These are phyloP conservation scores for Cercis canadensis DNA, from an alignment of 306 rosid species.

Conservation along the genomic window DNA sequence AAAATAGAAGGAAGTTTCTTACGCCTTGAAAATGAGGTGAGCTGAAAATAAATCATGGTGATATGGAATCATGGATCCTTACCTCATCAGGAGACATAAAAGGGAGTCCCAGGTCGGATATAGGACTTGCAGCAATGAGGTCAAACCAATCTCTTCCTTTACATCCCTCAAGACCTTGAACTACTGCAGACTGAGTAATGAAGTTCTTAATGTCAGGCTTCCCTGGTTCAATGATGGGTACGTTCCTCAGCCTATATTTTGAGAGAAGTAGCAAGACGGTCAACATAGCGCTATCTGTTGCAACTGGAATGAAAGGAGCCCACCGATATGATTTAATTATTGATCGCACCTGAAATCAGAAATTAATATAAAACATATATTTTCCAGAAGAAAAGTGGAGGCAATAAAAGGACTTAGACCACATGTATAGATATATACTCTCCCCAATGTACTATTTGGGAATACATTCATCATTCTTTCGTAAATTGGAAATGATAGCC, in stretches of 20 bases:
- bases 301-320: conserved; percentile 84
- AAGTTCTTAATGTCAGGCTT: conserved; percentile 69
- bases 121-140: conserved; percentile 62
- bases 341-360: conserved; percentile 66
- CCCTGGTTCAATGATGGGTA: conserved; percentile 82
- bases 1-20: background rate
- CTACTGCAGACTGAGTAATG: conserved; percentile 91
- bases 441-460: conserved; percentile 13
- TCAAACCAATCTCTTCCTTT: conserved; percentile 93
- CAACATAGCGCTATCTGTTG: conserved; percentile 72
- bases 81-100: conserved; percentile 75
- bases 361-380: conserved; percentile 3
- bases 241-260: conserved; percentile 87
- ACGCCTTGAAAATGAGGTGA: conserved; percentile 25
- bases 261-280: conserved; percentile 84
- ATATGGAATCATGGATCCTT: conserved; percentile 5
- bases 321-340: conserved; percentile 72
- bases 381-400: background rate
- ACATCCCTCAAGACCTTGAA: conserved; percentile 85
- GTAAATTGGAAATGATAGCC: conserved; percentile 1
- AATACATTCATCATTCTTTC: background rate
- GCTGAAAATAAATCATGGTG: background rate
- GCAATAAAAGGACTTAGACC: conserved; percentile 2
- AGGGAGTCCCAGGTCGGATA: conserved; percentile 86
- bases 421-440: background rate